Conservation (phyloP, 2,329 filamentous ascomycete species). For the Alternaria longipes region DNA sequence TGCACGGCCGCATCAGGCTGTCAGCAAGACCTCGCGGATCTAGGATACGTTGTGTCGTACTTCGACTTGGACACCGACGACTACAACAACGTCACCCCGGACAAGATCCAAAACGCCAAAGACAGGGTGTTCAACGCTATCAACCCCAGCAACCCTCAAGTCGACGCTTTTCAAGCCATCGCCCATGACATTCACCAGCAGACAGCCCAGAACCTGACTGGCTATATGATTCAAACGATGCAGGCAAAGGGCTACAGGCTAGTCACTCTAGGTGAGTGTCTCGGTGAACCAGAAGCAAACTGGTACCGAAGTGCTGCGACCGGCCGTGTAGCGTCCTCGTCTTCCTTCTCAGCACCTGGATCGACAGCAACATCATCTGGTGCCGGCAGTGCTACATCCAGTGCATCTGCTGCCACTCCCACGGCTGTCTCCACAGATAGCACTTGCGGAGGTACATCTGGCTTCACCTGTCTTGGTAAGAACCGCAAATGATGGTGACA, state of each 20-base stretch:
- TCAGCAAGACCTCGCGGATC: conserved; percentile 47
- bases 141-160: conserved; percentile 29
- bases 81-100: conserved; percentile 45
- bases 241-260: conserved; percentile 51
- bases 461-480: conserved; percentile 32
- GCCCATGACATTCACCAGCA: conserved; percentile 59
- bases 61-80: conserved; percentile 67
- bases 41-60: conserved; percentile 69
- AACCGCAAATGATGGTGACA: neutral
- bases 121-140: conserved; percentile 55
- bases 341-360: conserved; percentile 14
- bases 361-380: conserved; percentile 28
- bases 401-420: conserved; percentile 10
- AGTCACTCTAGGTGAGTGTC: conserved; percentile 58
- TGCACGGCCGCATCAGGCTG: conserved; percentile 51
- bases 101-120: conserved; percentile 47
- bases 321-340: conserved; percentile 18
- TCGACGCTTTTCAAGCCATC: conserved; percentile 60
- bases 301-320: conserved; percentile 55
- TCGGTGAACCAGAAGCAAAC: conserved; percentile 55
- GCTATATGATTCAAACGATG: conserved; percentile 53
- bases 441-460: conserved; percentile 29
- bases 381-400: conserved; percentile 13
- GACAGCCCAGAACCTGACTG: conserved; percentile 55
- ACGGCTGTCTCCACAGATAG: conserved; percentile 20